A percentile compares a stretch with the other conserved stretches of the same genome.
Evolutionary conservation across 108 stramenopile genomes (phyloP).

Genomic region (Fragilaria crotonensis): DNA sequence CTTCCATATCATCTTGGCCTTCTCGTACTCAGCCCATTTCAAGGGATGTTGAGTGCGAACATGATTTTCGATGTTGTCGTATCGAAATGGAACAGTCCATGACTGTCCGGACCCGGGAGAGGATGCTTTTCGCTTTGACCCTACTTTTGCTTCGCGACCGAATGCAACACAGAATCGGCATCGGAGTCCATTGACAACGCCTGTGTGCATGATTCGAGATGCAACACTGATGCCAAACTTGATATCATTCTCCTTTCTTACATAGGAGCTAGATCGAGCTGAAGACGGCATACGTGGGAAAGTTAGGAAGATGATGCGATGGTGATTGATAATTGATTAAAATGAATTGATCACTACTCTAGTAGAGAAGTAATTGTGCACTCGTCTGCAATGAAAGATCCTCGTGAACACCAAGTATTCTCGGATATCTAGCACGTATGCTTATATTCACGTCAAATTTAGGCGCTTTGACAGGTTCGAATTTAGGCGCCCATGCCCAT

Average conservation of each 20-base stretch:
- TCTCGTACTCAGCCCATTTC: not conserved
- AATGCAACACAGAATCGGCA: not conserved
- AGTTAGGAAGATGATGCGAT: no score
- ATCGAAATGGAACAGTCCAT: not conserved
- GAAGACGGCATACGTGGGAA: no score
- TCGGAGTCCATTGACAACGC: not conserved
- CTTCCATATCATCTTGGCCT: no score
- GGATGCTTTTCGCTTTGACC: not conserved
- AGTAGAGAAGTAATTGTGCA: no score
- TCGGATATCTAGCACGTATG: no score
- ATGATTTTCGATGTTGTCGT: not conserved
- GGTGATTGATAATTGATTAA: no score
- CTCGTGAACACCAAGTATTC: no score
- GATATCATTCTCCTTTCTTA: not conserved
- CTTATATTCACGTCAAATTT: no score
- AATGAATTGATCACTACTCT: no score
- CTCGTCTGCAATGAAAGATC: no score
- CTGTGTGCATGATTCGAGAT: not conserved
- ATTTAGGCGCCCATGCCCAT: no score
- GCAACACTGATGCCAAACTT: not conserved
- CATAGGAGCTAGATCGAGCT: not conserved
- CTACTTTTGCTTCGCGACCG: not conserved
- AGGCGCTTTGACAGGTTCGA: no score
- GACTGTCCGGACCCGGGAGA: not conserved
- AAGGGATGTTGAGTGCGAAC: not conserved